phyloP scores from a whole-genome alignment of 768 basidiomycete genomes.

The Filobasidium floriforme region DNA sequence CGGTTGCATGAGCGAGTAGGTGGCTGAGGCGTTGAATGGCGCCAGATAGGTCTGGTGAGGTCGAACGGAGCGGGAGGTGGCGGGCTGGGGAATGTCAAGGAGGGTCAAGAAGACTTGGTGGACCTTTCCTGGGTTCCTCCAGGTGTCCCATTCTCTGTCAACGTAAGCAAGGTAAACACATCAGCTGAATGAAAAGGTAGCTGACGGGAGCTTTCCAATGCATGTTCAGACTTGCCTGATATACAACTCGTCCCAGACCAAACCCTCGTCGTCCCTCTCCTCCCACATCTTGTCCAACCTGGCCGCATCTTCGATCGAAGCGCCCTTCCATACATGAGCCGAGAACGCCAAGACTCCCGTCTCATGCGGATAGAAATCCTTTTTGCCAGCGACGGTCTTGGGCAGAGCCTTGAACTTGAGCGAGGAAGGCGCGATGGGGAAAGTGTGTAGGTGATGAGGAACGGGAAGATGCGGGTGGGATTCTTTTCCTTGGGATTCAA shows the following conservation, averaged over 20 bases:
- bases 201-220: neutral
- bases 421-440: constrained; percentile 26
- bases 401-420: constrained; percentile 25
- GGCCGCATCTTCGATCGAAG: constrained; percentile 60
- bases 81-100: constrained; percentile 38
- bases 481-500: constrained; percentile 22
- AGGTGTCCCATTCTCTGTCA: constrained; percentile 60
- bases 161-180: neutral
- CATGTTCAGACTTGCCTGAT: constrained; percentile 47
- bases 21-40: constrained; percentile 58
- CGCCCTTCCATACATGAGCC: constrained; percentile 70
- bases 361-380: neutral
- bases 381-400: constrained; percentile 13
- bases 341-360: constrained; percentile 71
- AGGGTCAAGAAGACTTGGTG: constrained; percentile 64
- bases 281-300: constrained; percentile 66
- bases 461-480: neutral
- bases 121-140: constrained; percentile 61
- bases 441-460: constrained; percentile 25
- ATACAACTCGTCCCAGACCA: constrained; percentile 62
- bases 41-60: constrained; percentile 48
- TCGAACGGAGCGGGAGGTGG: constrained; percentile 31
- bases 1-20: constrained; percentile 12
- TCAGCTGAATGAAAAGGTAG: neutral
- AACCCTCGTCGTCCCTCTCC: constrained; percentile 62